phyloP scores from a whole-genome alignment of 768 basidiomycete genomes.

The Tulasnella sp. region DNA sequence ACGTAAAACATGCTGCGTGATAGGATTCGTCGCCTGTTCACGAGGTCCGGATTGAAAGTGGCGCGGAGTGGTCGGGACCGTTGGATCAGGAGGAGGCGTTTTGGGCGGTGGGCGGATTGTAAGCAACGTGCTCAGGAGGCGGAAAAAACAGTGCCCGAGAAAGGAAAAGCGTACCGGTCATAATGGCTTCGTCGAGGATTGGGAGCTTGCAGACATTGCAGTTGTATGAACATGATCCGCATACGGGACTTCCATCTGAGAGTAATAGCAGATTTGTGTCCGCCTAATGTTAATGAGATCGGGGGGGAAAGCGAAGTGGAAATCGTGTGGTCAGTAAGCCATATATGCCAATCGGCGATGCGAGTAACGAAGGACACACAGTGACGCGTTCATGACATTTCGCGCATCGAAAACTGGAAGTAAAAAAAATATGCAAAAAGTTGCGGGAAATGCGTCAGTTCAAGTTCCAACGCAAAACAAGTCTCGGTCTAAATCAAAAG shows the following conservation, averaged over 20 bases:
- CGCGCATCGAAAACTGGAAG: slow-evolving; percentile 75
- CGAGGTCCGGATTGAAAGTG: background rate
- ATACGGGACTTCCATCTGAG: slow-evolving; percentile 96
- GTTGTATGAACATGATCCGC: slow-evolving; percentile 85
- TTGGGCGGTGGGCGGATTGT: background rate
- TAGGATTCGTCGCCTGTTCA: slow-evolving; percentile 78
- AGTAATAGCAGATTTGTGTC: slow-evolving; percentile 96
- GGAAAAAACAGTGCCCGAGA: background rate
- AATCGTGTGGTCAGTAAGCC: slow-evolving; percentile 27
- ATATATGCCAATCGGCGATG: background rate
- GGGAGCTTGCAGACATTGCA: slow-evolving; percentile 92
- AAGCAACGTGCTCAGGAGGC: background rate
- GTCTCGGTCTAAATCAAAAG: background rate
- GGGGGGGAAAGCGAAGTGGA: background rate
- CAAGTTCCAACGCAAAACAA: background rate
- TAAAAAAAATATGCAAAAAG: slow-evolving; percentile 11
- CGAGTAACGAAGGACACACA: background rate
- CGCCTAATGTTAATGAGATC: slow-evolving; percentile 36
- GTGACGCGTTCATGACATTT: slow-evolving; percentile 82
- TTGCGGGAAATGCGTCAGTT: background rate
- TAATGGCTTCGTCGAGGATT: slow-evolving; percentile 97
- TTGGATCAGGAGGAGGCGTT: background rate
- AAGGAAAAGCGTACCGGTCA: slow-evolving; percentile 52
- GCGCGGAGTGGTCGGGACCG: background rate
- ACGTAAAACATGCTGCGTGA: slow-evolving; percentile 98